Percentiles rank a stretch among this genome's conserved stretches.
These are phyloP conservation scores for Aspergillus sergii DNA, from an alignment of 2,329 filamentous ascomycete species.

Conservation along the genomic window DNA sequence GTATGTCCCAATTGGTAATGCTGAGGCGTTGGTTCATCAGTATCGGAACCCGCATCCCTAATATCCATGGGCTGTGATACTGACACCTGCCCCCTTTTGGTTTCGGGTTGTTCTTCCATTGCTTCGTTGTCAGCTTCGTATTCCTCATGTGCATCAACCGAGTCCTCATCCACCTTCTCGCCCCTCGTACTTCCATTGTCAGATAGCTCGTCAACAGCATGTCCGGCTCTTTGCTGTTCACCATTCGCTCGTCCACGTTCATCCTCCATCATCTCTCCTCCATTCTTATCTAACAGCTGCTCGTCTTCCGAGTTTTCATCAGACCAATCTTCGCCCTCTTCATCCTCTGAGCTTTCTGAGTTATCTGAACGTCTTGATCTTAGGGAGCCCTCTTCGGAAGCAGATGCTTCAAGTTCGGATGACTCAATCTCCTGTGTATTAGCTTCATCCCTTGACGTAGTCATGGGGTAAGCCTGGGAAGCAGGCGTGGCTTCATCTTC, in stretches of 20 bases:
- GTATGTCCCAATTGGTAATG: neutral
- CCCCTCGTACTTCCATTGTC: neutral
- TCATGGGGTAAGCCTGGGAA: neutral
- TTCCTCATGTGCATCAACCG: neutral
- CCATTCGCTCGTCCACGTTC: slow-evolving; percentile 2
- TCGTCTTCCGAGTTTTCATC: neutral
- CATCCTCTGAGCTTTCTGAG: slow-evolving; percentile 3
- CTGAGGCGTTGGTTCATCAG: neutral
- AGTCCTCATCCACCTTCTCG: neutral
- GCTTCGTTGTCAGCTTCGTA: neutral
- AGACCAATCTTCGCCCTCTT: neutral
- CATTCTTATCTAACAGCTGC: neutral
- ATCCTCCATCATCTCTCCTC: neutral
- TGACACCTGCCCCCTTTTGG: neutral
- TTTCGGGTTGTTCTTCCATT: neutral
- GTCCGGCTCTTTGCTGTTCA: neutral
- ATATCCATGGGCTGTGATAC: neutral
- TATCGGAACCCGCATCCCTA: neutral
- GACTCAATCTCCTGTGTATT: slow-evolving; percentile 1
- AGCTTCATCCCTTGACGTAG: neutral
- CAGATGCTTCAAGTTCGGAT: slow-evolving; percentile 9
- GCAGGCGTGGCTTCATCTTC: slow-evolving; percentile 35
- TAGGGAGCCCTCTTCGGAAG: neutral
- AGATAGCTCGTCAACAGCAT: neutral
- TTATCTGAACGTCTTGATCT: neutral